Conservation (phyloP, 805 yeast species). For the Lachancea kluyveri region DNA sequence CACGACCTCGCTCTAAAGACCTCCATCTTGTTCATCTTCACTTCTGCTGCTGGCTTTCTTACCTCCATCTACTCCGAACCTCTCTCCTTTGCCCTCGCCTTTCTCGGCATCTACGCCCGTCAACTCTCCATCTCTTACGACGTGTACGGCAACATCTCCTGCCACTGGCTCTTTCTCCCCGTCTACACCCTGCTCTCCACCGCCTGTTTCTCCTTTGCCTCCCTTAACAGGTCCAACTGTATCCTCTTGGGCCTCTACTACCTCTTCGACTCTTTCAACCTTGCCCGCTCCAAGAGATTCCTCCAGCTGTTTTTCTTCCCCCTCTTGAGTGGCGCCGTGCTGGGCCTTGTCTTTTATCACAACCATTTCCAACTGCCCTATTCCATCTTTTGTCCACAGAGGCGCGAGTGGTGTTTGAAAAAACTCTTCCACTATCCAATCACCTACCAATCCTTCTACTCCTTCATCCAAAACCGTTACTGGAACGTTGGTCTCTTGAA, state of each 20-base stretch:
- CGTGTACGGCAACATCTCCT: slow-evolving; percentile 11
- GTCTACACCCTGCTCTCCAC: slow-evolving; percentile 19
- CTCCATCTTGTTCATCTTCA: slow-evolving; percentile 46
- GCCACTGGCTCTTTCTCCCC: slow-evolving; percentile 12
- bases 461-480: slow-evolving; percentile 69
- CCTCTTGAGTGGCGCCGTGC: slow-evolving; percentile 49
- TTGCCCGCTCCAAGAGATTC: slow-evolving; percentile 12
- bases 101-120: slow-evolving; percentile 49
- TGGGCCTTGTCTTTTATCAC: slow-evolving; percentile 41
- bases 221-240: slow-evolving; percentile 70
- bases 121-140: slow-evolving; percentile 26
- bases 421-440: slow-evolving; percentile 22
- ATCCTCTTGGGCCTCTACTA: slow-evolving; percentile 64
- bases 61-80: slow-evolving; percentile 75
- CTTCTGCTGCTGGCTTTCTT: slow-evolving; percentile 78
- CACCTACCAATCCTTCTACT: slow-evolving; percentile 41
- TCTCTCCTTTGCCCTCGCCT: slow-evolving; percentile 53
- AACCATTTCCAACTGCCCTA: slow-evolving; percentile 50
- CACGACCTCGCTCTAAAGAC: slow-evolving; percentile 29
- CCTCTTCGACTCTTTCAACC: slow-evolving; percentile 45
- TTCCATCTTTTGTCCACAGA: slow-evolving; percentile 53
- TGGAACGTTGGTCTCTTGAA: slow-evolving; percentile 80
- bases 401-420: slow-evolving; percentile 73
- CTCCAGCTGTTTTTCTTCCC: slow-evolving; percentile 25
- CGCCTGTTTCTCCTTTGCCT: slow-evolving; percentile 45